Evolutionary conservation across 2,329 filamentous ascomycete genomes (phyloP).

Genomic region (Lecanicillium sp.): DNA sequence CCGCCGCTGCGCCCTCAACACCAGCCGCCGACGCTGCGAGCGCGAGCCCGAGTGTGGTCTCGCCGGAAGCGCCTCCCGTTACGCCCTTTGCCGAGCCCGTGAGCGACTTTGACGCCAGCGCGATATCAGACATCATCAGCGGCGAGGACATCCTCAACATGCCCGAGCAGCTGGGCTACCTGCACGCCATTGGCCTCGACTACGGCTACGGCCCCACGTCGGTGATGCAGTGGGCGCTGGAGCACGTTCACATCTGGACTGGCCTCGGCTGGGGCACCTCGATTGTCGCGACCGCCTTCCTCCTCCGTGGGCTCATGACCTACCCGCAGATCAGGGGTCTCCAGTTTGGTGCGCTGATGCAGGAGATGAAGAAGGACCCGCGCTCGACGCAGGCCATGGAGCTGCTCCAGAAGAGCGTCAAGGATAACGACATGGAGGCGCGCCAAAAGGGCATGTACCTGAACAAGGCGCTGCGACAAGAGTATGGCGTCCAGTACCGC

Average conservation of each 20-base stretch:
- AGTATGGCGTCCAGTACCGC: conserved; percentile 25
- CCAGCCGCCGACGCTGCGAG: conserved; percentile 9
- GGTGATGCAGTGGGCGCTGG: conserved; percentile 66
- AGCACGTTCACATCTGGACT: conserved; percentile 70
- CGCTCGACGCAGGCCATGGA: conserved; percentile 41
- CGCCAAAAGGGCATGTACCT: conserved; percentile 26
- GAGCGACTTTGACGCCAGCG: conserved; percentile 25
- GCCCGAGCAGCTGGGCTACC: conserved; percentile 72
- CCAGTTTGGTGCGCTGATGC: conserved; percentile 45
- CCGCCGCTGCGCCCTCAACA: conserved; percentile 6
- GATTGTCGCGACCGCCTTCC: conserved; percentile 57
- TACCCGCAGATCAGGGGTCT: conserved; percentile 43
- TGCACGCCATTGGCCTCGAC: conserved; percentile 76
- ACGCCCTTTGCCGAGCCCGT: conserved; percentile 13
- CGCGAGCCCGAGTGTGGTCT: too few relatives aligned
- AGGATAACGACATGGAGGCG: conserved; percentile 35
- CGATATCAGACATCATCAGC: conserved; percentile 27
- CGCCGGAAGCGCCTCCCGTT: conserved; percentile 14
- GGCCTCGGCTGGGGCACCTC: conserved; percentile 79
- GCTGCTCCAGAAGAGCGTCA: conserved; percentile 38
- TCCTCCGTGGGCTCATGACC: conserved; percentile 58
- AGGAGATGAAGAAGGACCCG: conserved; percentile 46
- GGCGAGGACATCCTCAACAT: conserved; percentile 46
- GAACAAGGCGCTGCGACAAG: conserved; percentile 26
- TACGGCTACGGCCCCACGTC: conserved; percentile 77